phyloP scores from a whole-genome alignment of 2,329 filamentous ascomycete genomes.

The Alternaria hordeiaustralica region DNA sequence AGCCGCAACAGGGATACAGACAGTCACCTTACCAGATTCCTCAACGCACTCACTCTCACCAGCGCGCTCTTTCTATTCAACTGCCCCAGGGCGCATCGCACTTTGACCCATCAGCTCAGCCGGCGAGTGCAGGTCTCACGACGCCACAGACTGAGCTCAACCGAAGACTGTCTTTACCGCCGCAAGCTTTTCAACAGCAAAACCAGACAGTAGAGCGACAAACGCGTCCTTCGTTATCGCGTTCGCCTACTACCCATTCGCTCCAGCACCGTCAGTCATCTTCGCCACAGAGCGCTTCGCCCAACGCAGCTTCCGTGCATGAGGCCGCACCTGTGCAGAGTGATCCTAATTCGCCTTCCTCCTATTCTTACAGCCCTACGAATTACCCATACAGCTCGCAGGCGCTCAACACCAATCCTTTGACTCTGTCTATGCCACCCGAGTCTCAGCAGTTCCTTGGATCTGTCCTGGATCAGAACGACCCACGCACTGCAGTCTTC shows the following conservation, averaged over 20 bases:
- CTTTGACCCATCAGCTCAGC: constrained; percentile 36
- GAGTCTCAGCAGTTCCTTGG: constrained; percentile 63
- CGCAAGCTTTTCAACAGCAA: constrained; percentile 32
- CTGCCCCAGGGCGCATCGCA: constrained; percentile 46
- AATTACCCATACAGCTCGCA: constrained; percentile 37
- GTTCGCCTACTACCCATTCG: constrained; percentile 26
- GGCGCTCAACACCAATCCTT: constrained; percentile 49
- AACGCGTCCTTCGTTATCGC: constrained; percentile 27
- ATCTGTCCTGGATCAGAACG: constrained; percentile 52
- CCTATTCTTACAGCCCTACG: constrained; percentile 26
- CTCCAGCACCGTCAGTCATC: constrained; percentile 24
- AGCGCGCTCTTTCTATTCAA: constrained; percentile 55
- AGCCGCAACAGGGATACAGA: constrained; percentile 44
- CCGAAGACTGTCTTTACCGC: constrained; percentile 55
- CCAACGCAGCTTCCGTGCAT: constrained; percentile 27
- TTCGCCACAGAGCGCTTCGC: constrained; percentile 34
- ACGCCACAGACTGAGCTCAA: constrained; percentile 36
- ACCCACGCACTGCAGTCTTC: constrained; percentile 54
- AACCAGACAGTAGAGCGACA: constrained; percentile 20
- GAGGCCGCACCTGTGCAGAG: constrained; percentile 29
- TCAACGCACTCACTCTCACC: constrained; percentile 46
- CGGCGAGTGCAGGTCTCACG: constrained; percentile 21
- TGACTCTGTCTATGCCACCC: constrained; percentile 58
- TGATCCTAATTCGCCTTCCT: constrained; percentile 28
- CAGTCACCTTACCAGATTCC: constrained; percentile 57